Evolutionary conservation across 2,329 filamentous ascomycete species (phyloP).

Genomic region (Colletotrichum spinosum): DNA sequence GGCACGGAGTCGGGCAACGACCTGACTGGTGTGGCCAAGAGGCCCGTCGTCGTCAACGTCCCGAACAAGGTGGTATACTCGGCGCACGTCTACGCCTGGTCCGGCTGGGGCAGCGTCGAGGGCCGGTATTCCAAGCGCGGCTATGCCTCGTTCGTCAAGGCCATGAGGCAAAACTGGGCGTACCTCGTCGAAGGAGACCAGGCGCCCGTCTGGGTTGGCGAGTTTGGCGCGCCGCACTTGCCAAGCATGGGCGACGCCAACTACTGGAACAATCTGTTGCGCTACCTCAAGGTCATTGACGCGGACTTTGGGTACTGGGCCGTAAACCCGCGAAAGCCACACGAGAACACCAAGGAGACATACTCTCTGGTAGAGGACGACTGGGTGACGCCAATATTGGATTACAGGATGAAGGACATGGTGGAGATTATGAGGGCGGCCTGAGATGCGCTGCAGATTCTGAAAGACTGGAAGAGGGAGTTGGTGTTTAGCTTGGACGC

Average conservation of each 20-base stretch:
- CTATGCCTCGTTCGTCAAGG: slow-evolving; percentile 70
- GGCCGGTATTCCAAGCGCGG: slow-evolving; percentile 70
- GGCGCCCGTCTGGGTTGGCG: slow-evolving; percentile 76
- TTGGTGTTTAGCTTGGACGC: slow-evolving; percentile 5
- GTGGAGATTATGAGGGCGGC: slow-evolving; percentile 59
- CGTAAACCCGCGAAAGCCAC: slow-evolving; percentile 73
- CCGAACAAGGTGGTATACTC: slow-evolving; percentile 72
- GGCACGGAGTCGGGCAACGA: slow-evolving; percentile 77
- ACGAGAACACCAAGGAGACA: slow-evolving; percentile 65
- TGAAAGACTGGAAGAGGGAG: slow-evolving; percentile 4
- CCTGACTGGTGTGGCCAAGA: slow-evolving; percentile 63
- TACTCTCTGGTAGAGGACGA: slow-evolving; percentile 73
- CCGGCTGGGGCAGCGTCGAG: slow-evolving; percentile 72
- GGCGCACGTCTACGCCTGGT: slow-evolving; percentile 77
- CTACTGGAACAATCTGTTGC: slow-evolving; percentile 74
- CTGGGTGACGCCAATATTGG: slow-evolving; percentile 71
- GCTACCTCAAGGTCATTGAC: slow-evolving; percentile 67
- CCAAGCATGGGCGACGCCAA: slow-evolving; percentile 69
- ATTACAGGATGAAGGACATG: slow-evolving; percentile 74
- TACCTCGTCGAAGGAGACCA: slow-evolving; percentile 68
- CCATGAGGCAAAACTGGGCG: slow-evolving; percentile 75
- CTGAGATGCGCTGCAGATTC: slow-evolving; percentile 16
- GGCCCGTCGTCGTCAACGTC: slow-evolving; percentile 69
- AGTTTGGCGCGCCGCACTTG: slow-evolving; percentile 69
- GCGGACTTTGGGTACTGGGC: slow-evolving; percentile 80